Evolutionary conservation across 306 rosid genomes (phyloP).

Genomic region (Senna tora): DNA sequence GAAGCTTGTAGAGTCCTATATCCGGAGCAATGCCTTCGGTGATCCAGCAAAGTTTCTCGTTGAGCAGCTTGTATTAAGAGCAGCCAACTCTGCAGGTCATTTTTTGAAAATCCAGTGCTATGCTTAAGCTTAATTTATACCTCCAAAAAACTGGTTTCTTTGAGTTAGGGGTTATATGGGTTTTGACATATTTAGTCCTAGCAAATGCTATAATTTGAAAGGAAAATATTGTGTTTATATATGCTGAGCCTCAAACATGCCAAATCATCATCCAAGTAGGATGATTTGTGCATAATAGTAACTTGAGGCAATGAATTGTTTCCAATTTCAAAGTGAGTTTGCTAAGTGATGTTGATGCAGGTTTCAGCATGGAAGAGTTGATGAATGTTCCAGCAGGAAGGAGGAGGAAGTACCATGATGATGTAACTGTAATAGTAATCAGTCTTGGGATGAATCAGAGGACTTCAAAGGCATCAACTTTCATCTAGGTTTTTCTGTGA

Average conservation of each 20-base stretch:
- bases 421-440: conserved; percentile 87
- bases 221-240: background rate
- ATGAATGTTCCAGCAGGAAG: conserved; percentile 89
- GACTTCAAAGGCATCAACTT: conserved; percentile 91
- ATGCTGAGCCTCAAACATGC: background rate
- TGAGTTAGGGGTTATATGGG: background rate
- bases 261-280: background rate
- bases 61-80: conserved; percentile 81
- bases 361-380: conserved; percentile 88
- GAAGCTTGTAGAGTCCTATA: conserved; percentile 73
- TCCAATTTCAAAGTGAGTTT: background rate
- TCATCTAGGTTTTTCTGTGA: conserved; percentile 43
- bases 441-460: conserved; percentile 85
- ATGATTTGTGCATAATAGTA: background rate
- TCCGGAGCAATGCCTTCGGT: conserved; percentile 70
- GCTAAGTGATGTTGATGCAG: conserved; percentile 47
- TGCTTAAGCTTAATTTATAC: conserved; percentile 1
- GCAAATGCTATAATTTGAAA: background rate
- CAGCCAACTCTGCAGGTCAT: conserved; percentile 80
- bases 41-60: conserved; percentile 94
- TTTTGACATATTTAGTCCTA: background rate
- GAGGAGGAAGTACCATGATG: conserved; percentile 96
- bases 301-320: no score
- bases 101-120: conserved; percentile 28
- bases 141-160: background rate